Base-by-base conservation (phyloP, 768 basidiomycete species). In the Leccinum truebloodii region DNA sequence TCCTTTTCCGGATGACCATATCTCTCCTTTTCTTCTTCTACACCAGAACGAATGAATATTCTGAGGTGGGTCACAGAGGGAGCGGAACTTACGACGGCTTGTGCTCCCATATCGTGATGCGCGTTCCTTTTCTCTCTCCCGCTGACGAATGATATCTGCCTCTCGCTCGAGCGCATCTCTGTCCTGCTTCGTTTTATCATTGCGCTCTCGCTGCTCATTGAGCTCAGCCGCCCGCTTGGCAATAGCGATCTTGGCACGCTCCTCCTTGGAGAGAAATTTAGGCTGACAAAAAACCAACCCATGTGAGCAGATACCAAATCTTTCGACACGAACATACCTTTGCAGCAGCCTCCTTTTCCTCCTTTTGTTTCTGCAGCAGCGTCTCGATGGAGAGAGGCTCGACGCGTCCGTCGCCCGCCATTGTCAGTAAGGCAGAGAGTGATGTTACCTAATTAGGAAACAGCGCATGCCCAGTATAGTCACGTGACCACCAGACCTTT, bases 221-320 rank as follows among this genome's bases (percentile, higher is more conserved):
- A 98, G 89, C 71, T 98, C 95, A 60, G 89, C 83, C 20, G 87
- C 83, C 14, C 96, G 88, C 67, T 92, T 91, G 16, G 88, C 87
- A 61, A 98, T 90, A 3, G 96, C 96, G 37, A 97, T 76, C 69
- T 86, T 86, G 18, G 92, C 93, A 53, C 96, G 86, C 69, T 97
- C 92, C 65, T 95, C 92, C 76, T 92, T 98, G 3, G 92, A 86
- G 14, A 98, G 80, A 79, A 98, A 98, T 75, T 87, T 96, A 37
- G 96, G 96, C 95, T 98, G 96, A 75, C 32, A 55, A 30, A 62
- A 52, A 41, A n/a, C 12, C 16, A 53, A 32, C 30, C 13, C 39
- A 39, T 50, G 54, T 63, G 53, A 62, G 63, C 30, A 34, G 28
- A 9, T 28, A 1, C 35, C 52, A 39, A 22, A 24, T 51, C 12